Evolutionary conservation across 257 asterid species (phyloP).

Genomic region (Galeopsis tetrahit): DNA sequence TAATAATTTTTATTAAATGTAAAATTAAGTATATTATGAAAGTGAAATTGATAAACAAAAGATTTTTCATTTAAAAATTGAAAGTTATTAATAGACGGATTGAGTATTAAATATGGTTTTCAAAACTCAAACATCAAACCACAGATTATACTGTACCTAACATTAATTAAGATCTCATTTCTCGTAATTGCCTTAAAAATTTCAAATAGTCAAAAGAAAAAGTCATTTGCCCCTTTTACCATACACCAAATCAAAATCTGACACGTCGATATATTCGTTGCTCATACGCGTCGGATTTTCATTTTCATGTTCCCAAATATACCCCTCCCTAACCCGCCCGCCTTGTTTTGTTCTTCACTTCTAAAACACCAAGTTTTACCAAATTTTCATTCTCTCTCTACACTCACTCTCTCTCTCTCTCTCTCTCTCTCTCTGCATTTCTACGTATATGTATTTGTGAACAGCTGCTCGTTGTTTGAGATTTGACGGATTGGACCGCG

Average conservation of each 20-base stretch:
- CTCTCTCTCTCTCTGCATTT: constrained; percentile 25
- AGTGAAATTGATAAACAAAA: too few species aligned
- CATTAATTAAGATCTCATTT: too few species aligned
- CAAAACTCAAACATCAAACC: too few species aligned
- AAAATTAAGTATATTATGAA: too few species aligned
- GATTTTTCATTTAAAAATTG: too few species aligned
- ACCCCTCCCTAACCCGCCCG: constrained; percentile 33
- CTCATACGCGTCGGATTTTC: constrained; percentile 33
- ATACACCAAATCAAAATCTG: constrained; percentile 12
- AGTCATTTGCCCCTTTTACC: constrained; percentile 26
- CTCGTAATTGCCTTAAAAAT: background rate
- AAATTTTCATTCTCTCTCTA: constrained; percentile 32
- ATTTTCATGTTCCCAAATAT: constrained; percentile 20
- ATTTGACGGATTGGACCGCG: constrained; percentile 21
- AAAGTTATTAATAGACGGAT: too few species aligned
- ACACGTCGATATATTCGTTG: constrained; percentile 34
- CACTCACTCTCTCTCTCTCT: background rate
- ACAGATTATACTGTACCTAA: too few species aligned
- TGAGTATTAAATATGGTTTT: too few species aligned
- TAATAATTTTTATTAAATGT: too few species aligned
- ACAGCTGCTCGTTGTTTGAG: constrained; percentile 23
- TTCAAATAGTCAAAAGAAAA: constrained; percentile 9
- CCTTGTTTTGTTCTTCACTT: constrained; percentile 11
- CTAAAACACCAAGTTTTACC: constrained; percentile 21
- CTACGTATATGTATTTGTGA: background rate